Conservation (phyloP, 768 basidiomycete species). For the Macrolepiota fuliginosa region DNA sequence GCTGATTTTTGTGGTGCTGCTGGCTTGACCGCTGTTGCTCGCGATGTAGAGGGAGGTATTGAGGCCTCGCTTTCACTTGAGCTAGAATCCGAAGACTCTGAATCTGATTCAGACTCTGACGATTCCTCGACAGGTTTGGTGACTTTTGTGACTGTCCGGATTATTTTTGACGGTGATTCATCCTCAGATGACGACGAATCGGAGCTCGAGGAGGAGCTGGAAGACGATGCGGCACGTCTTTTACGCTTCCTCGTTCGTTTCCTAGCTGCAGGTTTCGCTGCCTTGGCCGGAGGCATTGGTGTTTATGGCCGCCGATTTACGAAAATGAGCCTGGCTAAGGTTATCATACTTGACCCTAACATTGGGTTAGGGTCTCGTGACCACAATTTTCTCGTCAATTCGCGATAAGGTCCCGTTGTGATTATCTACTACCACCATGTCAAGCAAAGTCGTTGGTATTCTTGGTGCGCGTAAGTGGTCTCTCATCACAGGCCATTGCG, state of each 20-base stretch:
- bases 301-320: neutral
- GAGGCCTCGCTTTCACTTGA: conserved; percentile 15
- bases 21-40: conserved; percentile 13
- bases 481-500: neutral
- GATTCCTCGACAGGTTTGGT: conserved; percentile 12
- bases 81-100: conserved; percentile 23
- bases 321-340: neutral
- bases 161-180: conserved; percentile 13
- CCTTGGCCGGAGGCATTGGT: conserved; percentile 24
- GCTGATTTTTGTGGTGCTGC: neutral
- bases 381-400: neutral
- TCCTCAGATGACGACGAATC: conserved; percentile 25
- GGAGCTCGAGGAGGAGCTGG: conserved; percentile 41
- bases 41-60: conserved; percentile 12
- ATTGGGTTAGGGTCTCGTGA: conserved; percentile 1
- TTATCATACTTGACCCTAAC: neutral
- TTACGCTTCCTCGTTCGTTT: conserved; percentile 55
- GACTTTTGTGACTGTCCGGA: conserved; percentile 12
- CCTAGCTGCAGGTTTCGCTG: conserved; percentile 32
- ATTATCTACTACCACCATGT: conserved; percentile 27
- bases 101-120: conserved; percentile 26
- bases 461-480: conserved; percentile 46
- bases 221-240: conserved; percentile 44
- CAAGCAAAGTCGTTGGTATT: conserved; percentile 47
- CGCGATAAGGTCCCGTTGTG: neutral